These are phyloP conservation scores for Narthecium ossifragum DNA, from an alignment of 106 monocot species.

Conservation along the genomic window DNA sequence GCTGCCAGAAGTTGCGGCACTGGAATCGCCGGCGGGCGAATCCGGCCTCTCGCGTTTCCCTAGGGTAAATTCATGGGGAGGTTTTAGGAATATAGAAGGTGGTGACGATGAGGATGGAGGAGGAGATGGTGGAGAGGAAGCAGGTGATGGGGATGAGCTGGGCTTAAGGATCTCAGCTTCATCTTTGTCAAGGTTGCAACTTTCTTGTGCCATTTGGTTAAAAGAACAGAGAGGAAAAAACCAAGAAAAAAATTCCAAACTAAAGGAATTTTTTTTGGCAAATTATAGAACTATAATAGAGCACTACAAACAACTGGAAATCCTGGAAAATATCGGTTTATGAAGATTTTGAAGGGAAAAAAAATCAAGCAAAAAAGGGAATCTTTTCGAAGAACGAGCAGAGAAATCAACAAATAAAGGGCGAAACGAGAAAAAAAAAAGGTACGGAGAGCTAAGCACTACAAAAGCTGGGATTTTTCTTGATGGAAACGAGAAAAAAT, in stretches of 20 bases:
- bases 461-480: no score
- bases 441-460: no score
- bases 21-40: neutral
- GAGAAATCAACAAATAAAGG: no score
- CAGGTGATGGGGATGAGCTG: no score
- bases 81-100: conserved; percentile 4
- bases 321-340: no score
- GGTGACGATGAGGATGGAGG: conserved; percentile 1
- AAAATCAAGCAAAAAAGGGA: neutral
- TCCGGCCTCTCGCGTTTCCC: neutral
- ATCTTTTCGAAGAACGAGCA: neutral
- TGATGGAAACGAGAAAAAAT: no score
- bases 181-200: conserved; percentile 13
- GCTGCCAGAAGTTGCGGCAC: neutral
- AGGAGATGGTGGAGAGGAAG: neutral
- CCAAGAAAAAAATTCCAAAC: no score
- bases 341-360: neutral
- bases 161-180: conserved; percentile 14
- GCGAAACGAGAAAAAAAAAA: neutral
- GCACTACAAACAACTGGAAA: neutral
- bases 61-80: neutral
- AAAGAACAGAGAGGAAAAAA: neutral
- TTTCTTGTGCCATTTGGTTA: conserved; percentile 4
- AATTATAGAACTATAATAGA: no score
- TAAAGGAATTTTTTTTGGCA: no score